Conservation (phyloP, 1,284 basidiomycete genomes). For the Acaromyces ingoldii region DNA sequence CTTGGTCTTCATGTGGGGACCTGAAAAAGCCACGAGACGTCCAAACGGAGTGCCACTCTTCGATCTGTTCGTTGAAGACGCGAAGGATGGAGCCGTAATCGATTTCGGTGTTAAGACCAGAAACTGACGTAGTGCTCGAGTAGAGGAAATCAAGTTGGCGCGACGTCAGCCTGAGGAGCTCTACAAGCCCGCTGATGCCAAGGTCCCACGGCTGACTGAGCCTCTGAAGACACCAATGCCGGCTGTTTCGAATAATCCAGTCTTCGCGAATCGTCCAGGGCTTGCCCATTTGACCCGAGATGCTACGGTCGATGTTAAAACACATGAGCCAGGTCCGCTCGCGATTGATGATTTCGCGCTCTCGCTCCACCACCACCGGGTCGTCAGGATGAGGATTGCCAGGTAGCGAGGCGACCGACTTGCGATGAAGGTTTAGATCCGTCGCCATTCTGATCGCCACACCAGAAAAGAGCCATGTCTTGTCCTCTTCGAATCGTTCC, state of each 20-base stretch:
- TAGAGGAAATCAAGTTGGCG: slow-evolving; percentile 85
- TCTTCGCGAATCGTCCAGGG: slow-evolving; percentile 81
- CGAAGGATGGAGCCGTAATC: slow-evolving; percentile 77
- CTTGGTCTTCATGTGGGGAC: neutral
- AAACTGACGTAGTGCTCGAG: slow-evolving; percentile 71
- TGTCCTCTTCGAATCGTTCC: slow-evolving; percentile 79
- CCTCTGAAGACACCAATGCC: slow-evolving; percentile 59
- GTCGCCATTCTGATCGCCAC: slow-evolving; percentile 76
- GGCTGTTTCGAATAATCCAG: slow-evolving; percentile 71
- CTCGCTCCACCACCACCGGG: slow-evolving; percentile 56
- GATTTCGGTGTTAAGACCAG: slow-evolving; percentile 77
- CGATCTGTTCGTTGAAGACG: slow-evolving; percentile 73
- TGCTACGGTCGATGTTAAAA: slow-evolving; percentile 75
- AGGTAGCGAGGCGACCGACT: slow-evolving; percentile 62
- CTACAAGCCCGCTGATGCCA: slow-evolving; percentile 37
- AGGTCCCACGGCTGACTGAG: slow-evolving; percentile 46
- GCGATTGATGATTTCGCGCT: slow-evolving; percentile 83
- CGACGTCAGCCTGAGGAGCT: slow-evolving; percentile 54
- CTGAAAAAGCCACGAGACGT: slow-evolving; percentile 30
- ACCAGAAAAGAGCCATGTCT: slow-evolving; percentile 68
- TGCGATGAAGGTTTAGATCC: slow-evolving; percentile 89
- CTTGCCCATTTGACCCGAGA: slow-evolving; percentile 86
- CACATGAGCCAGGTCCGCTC: slow-evolving; percentile 91
- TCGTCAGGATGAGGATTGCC: slow-evolving; percentile 47
- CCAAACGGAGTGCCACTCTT: slow-evolving; percentile 68